phyloP scores from a whole-genome alignment of 257 asterid species.

The Paulownia fortunei region DNA sequence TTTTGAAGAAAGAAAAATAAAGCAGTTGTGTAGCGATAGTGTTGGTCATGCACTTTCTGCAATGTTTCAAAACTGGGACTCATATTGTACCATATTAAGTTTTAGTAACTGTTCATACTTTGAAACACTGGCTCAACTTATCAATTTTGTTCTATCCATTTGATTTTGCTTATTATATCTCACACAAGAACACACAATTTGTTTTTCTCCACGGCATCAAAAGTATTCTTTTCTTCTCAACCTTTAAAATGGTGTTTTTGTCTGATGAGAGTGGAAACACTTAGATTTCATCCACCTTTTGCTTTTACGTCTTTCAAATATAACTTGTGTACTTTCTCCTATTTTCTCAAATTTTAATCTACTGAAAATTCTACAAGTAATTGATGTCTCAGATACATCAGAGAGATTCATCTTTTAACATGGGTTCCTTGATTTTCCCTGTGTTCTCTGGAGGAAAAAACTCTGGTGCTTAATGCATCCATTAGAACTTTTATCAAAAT shows the following conservation, averaged over 20 bases:
- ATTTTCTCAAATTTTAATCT: neutral
- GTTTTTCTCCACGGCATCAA: neutral
- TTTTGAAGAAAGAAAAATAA: constrained; percentile 9
- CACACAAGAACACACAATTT: neutral
- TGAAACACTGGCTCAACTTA: neutral
- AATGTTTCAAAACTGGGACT: neutral
- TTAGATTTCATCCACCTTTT: neutral
- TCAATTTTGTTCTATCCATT: neutral
- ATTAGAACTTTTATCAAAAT: constrained; percentile 2
- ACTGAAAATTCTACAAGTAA: neutral
- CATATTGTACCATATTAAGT: neutral
- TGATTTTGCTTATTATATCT: neutral
- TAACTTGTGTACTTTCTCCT: neutral
- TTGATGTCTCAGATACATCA: neutral
- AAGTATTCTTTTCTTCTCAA: neutral
- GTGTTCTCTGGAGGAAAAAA: constrained; percentile 4
- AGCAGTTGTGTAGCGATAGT: neutral
- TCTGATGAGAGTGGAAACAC: neutral
- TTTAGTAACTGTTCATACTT: constrained; percentile 11
- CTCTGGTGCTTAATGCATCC: constrained; percentile 5
- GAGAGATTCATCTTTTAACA: neutral
- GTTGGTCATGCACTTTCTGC: neutral
- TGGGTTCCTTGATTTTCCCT: neutral
- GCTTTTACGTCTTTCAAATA: constrained; percentile 2
- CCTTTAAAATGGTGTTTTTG: neutral